Percentiles rank a stretch among this genome's conserved stretches.
Evolutionary conservation across 176 grass and related monocot genomes (phyloP).

Genomic region (Avena atlantica): DNA sequence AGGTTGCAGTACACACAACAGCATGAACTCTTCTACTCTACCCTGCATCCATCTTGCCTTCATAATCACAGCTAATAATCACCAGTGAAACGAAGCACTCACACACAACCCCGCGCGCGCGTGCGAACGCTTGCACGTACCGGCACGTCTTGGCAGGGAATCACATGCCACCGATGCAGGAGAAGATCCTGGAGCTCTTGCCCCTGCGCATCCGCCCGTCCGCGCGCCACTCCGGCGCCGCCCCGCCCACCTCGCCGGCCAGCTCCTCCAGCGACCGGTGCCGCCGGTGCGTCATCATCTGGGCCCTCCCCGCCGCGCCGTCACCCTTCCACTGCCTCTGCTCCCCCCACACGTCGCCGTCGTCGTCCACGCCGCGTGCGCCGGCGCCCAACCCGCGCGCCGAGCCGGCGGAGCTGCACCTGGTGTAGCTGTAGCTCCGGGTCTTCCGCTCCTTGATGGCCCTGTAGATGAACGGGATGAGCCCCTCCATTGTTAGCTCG

Average conservation of each 20-base stretch:
- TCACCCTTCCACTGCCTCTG: neutral
- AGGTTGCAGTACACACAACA: neutral
- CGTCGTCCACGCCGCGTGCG: constrained; percentile 15
- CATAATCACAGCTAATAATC: neutral
- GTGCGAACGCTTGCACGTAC: neutral
- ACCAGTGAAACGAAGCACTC: neutral
- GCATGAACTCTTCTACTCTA: neutral
- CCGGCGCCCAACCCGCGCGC: constrained; percentile 23
- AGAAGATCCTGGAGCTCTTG: constrained; percentile 62
- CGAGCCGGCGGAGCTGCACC: constrained; percentile 58
- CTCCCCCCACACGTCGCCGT: constrained; percentile 38
- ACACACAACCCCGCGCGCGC: neutral
- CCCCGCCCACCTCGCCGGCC: constrained; percentile 45
- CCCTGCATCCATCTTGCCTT: neutral
- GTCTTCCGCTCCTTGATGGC: constrained; percentile 70
- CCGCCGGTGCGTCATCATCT: constrained; percentile 50
- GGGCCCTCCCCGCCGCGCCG: constrained; percentile 34
- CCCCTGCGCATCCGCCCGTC: constrained; percentile 20
- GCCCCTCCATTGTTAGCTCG: constrained; percentile 63
- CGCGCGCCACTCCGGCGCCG: constrained; percentile 44
- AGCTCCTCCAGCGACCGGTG: constrained; percentile 68
- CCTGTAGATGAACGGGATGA: constrained; percentile 87
- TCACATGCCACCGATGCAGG: constrained; percentile 67
- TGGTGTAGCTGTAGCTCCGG: constrained; percentile 66
- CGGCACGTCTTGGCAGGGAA: too few relatives aligned